Base-by-base conservation (phyloP, 192 early-diverging fungal species). In the Coemansia sp. region DNA sequence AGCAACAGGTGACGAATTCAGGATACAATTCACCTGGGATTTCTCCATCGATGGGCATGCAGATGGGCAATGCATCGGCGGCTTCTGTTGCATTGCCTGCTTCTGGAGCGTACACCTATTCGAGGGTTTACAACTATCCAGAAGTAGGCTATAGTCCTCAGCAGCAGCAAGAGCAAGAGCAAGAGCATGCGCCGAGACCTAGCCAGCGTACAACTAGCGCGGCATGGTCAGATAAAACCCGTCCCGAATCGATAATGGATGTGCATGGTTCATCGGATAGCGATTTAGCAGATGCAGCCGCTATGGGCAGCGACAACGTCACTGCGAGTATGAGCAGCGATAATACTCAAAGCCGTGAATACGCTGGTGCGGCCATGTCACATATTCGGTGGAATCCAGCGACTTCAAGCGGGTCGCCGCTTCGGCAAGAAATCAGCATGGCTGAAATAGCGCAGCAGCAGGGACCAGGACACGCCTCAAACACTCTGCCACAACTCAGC, bases 311-410 rank as follows among this genome's bases (percentile, higher is more conserved):
- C 35, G 28, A 30, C 12, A 1, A 48, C 16, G 39, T 21, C 15
- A 42, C 19, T 9, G 53, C 39, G 38, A 54, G 53, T 28, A 26
- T 40, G n/a, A 42, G 53, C 53, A 54, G 53, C 26, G 20, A 19
- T 16, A 8, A 36, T 16, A 18, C 20, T 15, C 61, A 70, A 20
- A 37, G 40, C 30, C 62, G 49, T 10, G 73, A 66, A 2, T 65
- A 77, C 35, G 51, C 63, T 0, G 57, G 43, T 39, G 19, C 52
- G 16, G 53, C 73, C 10, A 69, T 63, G 55, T 28, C 62, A 11
- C 73, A 77, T 20, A 55, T 63, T 43, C 73, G 66, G 6, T 77
- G 73, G 73, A 77, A 57, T 26, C 62, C 67, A n/a, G 23, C 23
- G 23, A 42, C 67, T 9, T 61, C 63, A 0, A 45, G 47, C 14